These are phyloP conservation scores for Cavenderia fasciculata DNA, from an alignment of 78 protist genomes.

Conservation along the genomic window DNA sequence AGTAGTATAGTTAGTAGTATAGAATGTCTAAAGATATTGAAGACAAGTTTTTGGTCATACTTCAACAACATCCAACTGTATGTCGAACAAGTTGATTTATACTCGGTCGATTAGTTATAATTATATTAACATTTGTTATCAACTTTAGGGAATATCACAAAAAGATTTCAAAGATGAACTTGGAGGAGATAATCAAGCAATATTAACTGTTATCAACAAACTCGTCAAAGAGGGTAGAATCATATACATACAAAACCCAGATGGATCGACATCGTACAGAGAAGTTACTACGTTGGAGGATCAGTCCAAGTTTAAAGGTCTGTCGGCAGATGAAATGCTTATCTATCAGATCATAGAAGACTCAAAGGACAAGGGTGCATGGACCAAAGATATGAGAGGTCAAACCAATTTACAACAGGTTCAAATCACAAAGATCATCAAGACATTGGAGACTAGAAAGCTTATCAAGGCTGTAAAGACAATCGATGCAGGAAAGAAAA, in stretches of 20 bases:
- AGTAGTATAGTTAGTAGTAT: too few relatives aligned
- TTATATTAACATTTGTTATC: background rate
- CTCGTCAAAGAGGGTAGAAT: slow-evolving; percentile 53
- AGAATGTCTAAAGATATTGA: slow-evolving; percentile 62
- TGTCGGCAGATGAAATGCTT: slow-evolving; percentile 74
- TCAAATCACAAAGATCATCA: slow-evolving; percentile 77
- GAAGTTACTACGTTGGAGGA: slow-evolving; percentile 28
- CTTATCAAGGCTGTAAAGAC: slow-evolving; percentile 81
- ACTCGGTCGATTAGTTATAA: background rate
- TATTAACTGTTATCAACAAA: slow-evolving; percentile 20
- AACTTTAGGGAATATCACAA: slow-evolving; percentile 19
- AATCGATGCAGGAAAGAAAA: slow-evolving; percentile 69
- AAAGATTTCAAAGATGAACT: slow-evolving; percentile 2
- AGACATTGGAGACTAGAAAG: slow-evolving; percentile 68
- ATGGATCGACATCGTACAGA: slow-evolving; percentile 22
- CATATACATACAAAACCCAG: slow-evolving; percentile 18
- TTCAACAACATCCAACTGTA: slow-evolving; percentile 5
- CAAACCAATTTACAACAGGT: slow-evolving; percentile 56
- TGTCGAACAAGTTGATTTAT: background rate
- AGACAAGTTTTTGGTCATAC: slow-evolving; percentile 34
- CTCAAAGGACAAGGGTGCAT: slow-evolving; percentile 43
- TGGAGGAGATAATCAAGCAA: background rate
- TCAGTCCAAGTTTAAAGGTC: slow-evolving; percentile 37
- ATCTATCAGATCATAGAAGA: slow-evolving; percentile 70
- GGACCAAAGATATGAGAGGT: slow-evolving; percentile 76